Base-by-base conservation (phyloP, 306 rosid genomes). In the Trifolium repens region DNA sequence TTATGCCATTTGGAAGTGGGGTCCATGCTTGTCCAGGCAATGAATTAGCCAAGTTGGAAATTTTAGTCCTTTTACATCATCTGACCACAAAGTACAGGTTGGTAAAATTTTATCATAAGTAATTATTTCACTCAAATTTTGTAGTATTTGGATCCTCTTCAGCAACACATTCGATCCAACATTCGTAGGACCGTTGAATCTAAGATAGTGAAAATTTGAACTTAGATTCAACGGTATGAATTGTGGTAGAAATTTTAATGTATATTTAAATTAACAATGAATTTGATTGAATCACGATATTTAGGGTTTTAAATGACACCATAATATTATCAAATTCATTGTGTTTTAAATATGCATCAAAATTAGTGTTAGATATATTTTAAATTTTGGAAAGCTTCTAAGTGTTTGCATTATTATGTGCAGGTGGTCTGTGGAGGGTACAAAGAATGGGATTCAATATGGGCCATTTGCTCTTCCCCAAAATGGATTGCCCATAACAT, bases 401-500 rank as follows among this genome's bases (percentile, higher is more conserved):
- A 72, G 1, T 55, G 24, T 77, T 39, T 4, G 14, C 16, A 24
- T 71, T 73, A 49, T 61, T 64, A 35, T 75, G 22, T 88, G 88
- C 80, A 91, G 96, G 78, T 96, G 99, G 99, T 77, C 84, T 81
- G 67, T 85, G 42, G 86, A 57, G 61, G 93, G 90, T 70, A 85
- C 79, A 59, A 87, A 90, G 73, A 89, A 83, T 81, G 99, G 99
- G 13, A 96, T 96, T 53, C 99, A 96, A 37, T 96, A 96, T 80
- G 99, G 93, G 7, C 99, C 99, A 59, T 96, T 96, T 87, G 96
- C 97, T 59, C 97, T 96, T 80, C 99, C 99, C 79, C 93, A 85
- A 46, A 88, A 92, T 72, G 99, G 99, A 15, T 83, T 96, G 69
- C 99, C 99, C 85, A 85, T 96, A 66, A 87, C 67, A 65, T 75